phyloP scores from a whole-genome alignment of 768 basidiomycete genomes.

The Pisolithus microcarpus region DNA sequence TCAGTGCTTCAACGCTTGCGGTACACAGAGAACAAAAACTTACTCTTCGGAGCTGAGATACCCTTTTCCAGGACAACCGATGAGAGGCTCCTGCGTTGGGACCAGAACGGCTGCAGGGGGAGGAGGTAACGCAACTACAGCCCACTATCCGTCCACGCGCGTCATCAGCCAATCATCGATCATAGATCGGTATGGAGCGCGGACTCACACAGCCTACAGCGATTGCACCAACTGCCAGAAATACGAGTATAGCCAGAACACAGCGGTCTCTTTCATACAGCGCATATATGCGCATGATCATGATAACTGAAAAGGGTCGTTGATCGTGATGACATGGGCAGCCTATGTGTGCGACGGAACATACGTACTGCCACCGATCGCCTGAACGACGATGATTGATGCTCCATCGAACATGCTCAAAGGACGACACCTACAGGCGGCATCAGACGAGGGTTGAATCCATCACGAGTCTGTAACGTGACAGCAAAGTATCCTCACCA shows the following conservation, averaged over 20 bases:
- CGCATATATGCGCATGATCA: conserved; percentile 17
- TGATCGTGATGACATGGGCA: neutral
- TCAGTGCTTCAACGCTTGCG: neutral
- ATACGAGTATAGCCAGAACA: conserved; percentile 3
- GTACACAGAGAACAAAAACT: no score
- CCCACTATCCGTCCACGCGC: no score
- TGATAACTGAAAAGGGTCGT: conserved; percentile 5
- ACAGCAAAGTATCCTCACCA: neutral
- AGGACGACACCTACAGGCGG: neutral
- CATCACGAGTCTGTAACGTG: neutral
- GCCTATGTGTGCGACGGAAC: neutral
- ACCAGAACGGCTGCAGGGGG: no score
- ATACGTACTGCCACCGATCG: conserved; percentile 4
- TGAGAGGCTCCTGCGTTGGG: no score
- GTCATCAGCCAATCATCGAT: neutral
- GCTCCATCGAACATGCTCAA: neutral
- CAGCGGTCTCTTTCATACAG: conserved; percentile 7
- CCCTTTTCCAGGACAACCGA: no score
- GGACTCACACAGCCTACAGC: conserved; percentile 4
- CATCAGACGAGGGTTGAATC: neutral
- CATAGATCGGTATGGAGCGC: neutral
- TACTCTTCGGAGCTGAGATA: no score
- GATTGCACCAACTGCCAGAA: neutral
- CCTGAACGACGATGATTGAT: neutral
- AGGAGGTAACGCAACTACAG: no score